Evolutionary conservation across 1,284 basidiomycete genomes (phyloP).

Genomic region (Naganishia liquefaciens): DNA sequence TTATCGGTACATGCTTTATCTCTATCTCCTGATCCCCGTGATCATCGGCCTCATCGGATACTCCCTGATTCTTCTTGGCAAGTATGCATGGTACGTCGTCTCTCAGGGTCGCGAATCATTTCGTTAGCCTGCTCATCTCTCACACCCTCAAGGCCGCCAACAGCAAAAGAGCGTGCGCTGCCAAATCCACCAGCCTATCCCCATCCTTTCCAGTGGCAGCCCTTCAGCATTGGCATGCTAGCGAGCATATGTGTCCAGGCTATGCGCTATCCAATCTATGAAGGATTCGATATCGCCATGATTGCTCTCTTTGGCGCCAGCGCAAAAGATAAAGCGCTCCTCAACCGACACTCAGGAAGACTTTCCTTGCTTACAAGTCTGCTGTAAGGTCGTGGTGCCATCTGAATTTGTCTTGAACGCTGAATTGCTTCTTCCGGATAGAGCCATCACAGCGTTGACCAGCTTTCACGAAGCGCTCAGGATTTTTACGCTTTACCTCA

Average conservation of each 20-base stretch:
- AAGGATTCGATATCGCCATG: slow-evolving; percentile 39
- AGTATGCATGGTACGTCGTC: slow-evolving; percentile 48
- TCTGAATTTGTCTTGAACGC: not conserved
- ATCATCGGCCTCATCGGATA: slow-evolving; percentile 44
- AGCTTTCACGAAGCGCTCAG: slow-evolving; percentile 49
- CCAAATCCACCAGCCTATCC: slow-evolving; percentile 47
- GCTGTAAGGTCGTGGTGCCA: too few relatives aligned
- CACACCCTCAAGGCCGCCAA: slow-evolving; percentile 48
- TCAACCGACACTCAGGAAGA: not conserved
- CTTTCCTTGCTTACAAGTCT: not conserved
- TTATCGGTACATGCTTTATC: slow-evolving; percentile 46
- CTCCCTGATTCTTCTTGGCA: slow-evolving; percentile 45
- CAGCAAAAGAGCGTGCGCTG: slow-evolving; percentile 41
- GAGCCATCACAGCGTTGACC: slow-evolving; percentile 44
- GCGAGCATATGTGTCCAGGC: slow-evolving; percentile 50
- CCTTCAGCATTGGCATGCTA: slow-evolving; percentile 50
- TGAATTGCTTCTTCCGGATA: not conserved
- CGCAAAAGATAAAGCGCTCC: too few relatives aligned
- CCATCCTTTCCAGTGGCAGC: slow-evolving; percentile 48
- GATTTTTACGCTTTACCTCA: slow-evolving; percentile 42
- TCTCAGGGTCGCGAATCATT: not conserved
- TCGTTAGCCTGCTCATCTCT: not conserved
- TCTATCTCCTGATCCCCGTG: slow-evolving; percentile 49
- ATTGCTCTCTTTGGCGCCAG: not conserved
- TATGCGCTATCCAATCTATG: slow-evolving; percentile 46